These are phyloP conservation scores for Noccaea caerulescens DNA, from an alignment of 345 rosid genomes.

Conservation along the genomic window DNA sequence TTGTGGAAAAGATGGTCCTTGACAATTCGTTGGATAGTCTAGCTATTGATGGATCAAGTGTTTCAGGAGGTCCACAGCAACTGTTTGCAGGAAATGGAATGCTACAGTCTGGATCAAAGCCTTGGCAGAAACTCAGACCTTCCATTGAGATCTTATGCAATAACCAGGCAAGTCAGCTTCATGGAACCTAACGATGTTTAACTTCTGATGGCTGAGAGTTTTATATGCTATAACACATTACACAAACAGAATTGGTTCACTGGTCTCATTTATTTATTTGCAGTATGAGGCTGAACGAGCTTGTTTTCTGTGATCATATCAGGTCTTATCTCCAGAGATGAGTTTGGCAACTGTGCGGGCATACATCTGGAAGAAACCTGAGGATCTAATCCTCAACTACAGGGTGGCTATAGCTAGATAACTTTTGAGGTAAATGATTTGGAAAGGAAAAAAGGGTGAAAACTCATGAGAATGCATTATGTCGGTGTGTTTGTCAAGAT, in stretches of 20 bases:
- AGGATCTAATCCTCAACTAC: slow-evolving; percentile 91
- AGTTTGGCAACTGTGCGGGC: slow-evolving; percentile 94
- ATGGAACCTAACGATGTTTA: slow-evolving; percentile 11
- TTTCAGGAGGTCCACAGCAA: slow-evolving; percentile 71
- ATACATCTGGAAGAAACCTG: slow-evolving; percentile 96
- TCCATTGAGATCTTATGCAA: slow-evolving; percentile 92
- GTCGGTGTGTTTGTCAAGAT: slow-evolving; percentile 38
- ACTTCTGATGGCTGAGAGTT: not conserved
- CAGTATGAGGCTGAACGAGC: slow-evolving; percentile 23
- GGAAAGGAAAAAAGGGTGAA: slow-evolving; percentile 1
- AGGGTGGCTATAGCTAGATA: slow-evolving; percentile 79
- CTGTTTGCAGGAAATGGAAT: slow-evolving; percentile 70
- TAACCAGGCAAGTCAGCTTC: slow-evolving; percentile 75
- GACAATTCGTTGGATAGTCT: slow-evolving; percentile 75
- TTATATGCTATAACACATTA: not conserved
- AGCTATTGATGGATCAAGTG: slow-evolving; percentile 61
- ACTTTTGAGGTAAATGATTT: slow-evolving; percentile 38
- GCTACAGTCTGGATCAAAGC: slow-evolving; percentile 66
- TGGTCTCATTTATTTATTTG: slow-evolving; percentile 4
- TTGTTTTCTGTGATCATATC: slow-evolving; percentile 33
- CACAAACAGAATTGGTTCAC: not conserved
- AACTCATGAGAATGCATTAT: slow-evolving; percentile 33
- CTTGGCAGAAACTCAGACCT: slow-evolving; percentile 84
- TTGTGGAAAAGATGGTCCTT: slow-evolving; percentile 84
- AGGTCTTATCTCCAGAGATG: slow-evolving; percentile 97